Base-by-base conservation (phyloP, 2,329 filamentous ascomycete species). In the Coniosporium tulheliwenetii region DNA sequence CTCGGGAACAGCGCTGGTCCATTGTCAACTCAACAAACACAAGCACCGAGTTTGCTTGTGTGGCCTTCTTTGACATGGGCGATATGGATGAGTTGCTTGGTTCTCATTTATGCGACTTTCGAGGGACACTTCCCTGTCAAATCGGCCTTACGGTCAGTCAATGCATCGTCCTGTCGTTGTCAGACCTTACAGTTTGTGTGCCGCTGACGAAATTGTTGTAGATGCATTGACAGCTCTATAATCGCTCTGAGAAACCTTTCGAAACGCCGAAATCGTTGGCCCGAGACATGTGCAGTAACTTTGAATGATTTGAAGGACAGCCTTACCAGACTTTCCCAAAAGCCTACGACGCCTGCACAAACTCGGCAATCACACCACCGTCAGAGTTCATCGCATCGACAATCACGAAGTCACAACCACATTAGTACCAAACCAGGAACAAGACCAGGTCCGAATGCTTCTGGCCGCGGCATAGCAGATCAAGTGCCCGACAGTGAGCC, bases 1-100 rank as follows among this genome's bases (percentile, higher is more conserved):
- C 44, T 52, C 45, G 32, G 19, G 19, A 26, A 26, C 19, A 26
- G 19, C 7, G 7, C 43, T 36, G 14, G 39, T 36, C 32, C 30
- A 5, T 45, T 30, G 13, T 33, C 42, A 41, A 44, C 29, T 14
- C 47, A 55, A 10, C 45, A 44, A 5, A 45, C 43, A 7, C 47
- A 43, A 0, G 40, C 53, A 31, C 29, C 43, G 37, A 40, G 52
- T 5, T 60, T 64, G 0, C 50, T 72, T 16, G 50, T 67, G 0
- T 71, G 68, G 66, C 67, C 67, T 2, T 68, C 67, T 0, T 69
- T 69, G 33, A 71, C 68, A 0, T 71, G 69, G 68, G 63, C 63
- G 1, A 57, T 67, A 0, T 72, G 69, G 69, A 71, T 71, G 46
- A 69, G 67, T 42, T 65, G 65, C 1, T 67, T 72, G 33, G 64